A percentile compares a stretch with the other conserved stretches of the same genome.
Evolutionary conservation across 2,329 filamentous ascomycete species (phyloP).

Genomic region (Bipolaris zeicola): DNA sequence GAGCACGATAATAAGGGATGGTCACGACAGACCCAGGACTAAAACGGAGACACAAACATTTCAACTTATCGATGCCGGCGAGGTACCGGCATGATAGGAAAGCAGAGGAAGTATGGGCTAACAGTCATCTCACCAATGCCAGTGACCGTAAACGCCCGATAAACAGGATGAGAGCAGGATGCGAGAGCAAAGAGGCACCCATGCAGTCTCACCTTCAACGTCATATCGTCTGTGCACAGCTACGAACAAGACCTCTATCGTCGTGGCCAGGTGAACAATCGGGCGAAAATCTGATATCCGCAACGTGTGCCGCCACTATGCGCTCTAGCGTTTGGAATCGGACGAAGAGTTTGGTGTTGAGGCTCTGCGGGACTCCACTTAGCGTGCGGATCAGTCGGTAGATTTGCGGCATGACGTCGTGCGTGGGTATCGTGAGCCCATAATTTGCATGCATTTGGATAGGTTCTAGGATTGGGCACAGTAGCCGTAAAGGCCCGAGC

Average conservation of each 20-base stretch:
- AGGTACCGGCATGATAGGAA: conserved; percentile 11
- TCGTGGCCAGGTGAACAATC: conserved; percentile 2
- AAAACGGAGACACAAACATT: conserved; percentile 2
- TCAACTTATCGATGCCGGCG: conserved; percentile 2
- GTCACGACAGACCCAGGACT: conserved; percentile 1
- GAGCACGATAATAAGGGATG: background rate
- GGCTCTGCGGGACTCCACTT: conserved; percentile 30
- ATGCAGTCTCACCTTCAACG: conserved; percentile 5
- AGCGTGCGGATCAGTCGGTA: conserved; percentile 12
- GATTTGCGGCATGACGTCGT: conserved; percentile 15
- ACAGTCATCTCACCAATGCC: conserved; percentile 2
- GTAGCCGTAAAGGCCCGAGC: conserved; percentile 12
- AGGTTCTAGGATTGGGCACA: conserved; percentile 1
- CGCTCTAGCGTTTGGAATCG: conserved; percentile 14
- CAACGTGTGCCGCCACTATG: conserved; percentile 13
- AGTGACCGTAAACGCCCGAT: conserved; percentile 17
- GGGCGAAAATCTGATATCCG: conserved; percentile 13
- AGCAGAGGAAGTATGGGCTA: conserved; percentile 7
- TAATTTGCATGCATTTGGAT: conserved; percentile 5
- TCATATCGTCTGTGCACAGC: conserved; percentile 1
- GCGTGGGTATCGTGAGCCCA: conserved; percentile 9
- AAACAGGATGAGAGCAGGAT: background rate
- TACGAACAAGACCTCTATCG: background rate
- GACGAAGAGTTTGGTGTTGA: conserved; percentile 22
- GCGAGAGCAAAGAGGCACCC: background rate